Evolutionary conservation across 2,329 filamentous ascomycete genomes (phyloP), one percentile per base, ranked within the genome.

Genomic region (Neospermospora avenae): DNA sequence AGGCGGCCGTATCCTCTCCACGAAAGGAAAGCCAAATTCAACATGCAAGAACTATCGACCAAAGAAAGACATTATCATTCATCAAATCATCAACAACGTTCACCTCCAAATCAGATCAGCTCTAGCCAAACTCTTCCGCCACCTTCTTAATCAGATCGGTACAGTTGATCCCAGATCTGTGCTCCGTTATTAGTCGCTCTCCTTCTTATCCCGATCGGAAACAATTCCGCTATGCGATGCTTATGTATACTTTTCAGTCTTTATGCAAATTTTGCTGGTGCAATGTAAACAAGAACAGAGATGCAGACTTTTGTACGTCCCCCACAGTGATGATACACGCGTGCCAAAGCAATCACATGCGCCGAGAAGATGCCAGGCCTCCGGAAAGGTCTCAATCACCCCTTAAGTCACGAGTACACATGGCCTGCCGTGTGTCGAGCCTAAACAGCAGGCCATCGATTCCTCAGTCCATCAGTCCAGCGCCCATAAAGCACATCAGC

Each of bases 401-500:
- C 28, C n/a, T n/a, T n/a, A n/a, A n/a, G n/a, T n/a, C n/a, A n/a
- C n/a, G n/a, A n/a, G n/a, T n/a, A n/a, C n/a, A n/a, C n/a, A n/a
- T n/a, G n/a, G n/a, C n/a, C n/a, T n/a, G n/a, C n/a, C n/a, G n/a
- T n/a, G 28, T 31, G 11, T 37, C 22, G n/a, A 31, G 39, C 31
- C 64, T 61, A 71, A 31, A 69, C 66, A 57, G 71, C 77, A 18
- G 79, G 77, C 89, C 89, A 93, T 58, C 89, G 80, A 57, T 84
- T 81, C 65, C 87, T 86, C 68, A 98, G 77, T 1, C 91, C 92
- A 60, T 96, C 90, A 2, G 88, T 86, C 95, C 95, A 99, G 45
- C 93, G 84, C 16, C 87, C 85, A 76, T 97, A 98, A 20, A 99
- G 82, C 20, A 96, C 90, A 73, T 97, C 92, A 1, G 90, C 91